phyloP scores from a whole-genome alignment of 1,139 yeast genomes.

The Waltiozyma sp. region DNA sequence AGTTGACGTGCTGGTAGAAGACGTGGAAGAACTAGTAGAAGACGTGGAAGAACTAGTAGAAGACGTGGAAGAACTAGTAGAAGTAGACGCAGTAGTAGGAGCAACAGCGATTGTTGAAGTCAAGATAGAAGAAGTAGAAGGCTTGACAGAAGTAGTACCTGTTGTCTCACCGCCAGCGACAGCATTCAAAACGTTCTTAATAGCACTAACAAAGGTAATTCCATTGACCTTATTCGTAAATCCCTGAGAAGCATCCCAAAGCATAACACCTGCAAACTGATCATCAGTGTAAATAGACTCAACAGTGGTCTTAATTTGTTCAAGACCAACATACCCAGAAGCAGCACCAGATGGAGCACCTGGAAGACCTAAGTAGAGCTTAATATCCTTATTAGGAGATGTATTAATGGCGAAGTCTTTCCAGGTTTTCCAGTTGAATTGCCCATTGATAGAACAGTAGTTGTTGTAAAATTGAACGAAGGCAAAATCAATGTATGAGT shows the following conservation, averaged over 20 bases:
- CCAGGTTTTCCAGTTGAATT: slow-evolving; percentile 87
- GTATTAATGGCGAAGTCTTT: slow-evolving; percentile 45
- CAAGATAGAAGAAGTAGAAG: slow-evolving; percentile 8
- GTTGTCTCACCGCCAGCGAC: slow-evolving; percentile 13
- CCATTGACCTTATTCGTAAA: slow-evolving; percentile 41
- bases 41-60: not conserved
- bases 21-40: too few relatives aligned
- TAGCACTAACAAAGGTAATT: slow-evolving; percentile 21
- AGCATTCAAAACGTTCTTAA: slow-evolving; percentile 21
- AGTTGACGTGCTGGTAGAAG: not conserved
- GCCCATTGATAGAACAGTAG: slow-evolving; percentile 49
- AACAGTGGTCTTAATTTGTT: slow-evolving; percentile 27
- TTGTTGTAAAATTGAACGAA: slow-evolving; percentile 92
- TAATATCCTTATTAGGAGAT: slow-evolving; percentile 60
- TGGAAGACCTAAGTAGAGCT: slow-evolving; percentile 64
- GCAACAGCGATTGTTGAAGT: slow-evolving; percentile 1
- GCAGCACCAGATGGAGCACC: slow-evolving; percentile 62
- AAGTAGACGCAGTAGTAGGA: too few relatives aligned
- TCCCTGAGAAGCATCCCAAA: slow-evolving; percentile 91
- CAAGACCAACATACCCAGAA: slow-evolving; percentile 48
- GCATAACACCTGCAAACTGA: slow-evolving; percentile 72
- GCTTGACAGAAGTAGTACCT: slow-evolving; percentile 5
- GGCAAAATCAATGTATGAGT: slow-evolving; percentile 68
- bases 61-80: not conserved
- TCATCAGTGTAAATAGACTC: slow-evolving; percentile 29